Evolutionary conservation across 1,284 basidiomycete genomes (phyloP), one percentile per base, ranked within the genome.

Genomic region (Ceratobasidium sp.): DNA sequence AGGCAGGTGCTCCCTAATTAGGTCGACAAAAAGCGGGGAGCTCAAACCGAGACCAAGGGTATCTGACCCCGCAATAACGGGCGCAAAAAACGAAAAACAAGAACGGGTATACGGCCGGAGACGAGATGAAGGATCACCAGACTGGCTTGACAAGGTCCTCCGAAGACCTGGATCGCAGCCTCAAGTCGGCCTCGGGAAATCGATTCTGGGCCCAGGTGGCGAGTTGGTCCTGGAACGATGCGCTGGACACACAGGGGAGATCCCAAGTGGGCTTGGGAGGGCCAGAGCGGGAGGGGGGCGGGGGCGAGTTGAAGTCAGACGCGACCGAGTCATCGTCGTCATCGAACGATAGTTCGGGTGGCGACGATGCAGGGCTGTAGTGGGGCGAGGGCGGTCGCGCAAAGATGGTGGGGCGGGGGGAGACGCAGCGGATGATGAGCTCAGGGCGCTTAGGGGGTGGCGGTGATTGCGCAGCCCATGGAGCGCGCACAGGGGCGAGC

Each of bases 151-250:
- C 64, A 15, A 42, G 34, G 40, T 55, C 31, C 34, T 50, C 60
- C 20, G 64, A 27, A 42, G 49, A 25, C 50, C 50, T 52, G 40
- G 64, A 67, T 25, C 64, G 49, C 29, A 67, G 40, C 22, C 47
- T 22, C 12, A 50, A 25, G 52, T 67, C 64, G 25, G 64, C 64
- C 64, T 67, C 64, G 50, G 64, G 64, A 45, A 67, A 67, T 3
- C 64, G 64, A 38, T 67, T 67, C 64, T 67, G 64, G 64, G 64
- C 64, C 64, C 64, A 67, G 5, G 64, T 67, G 13, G 64, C 38
- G 52, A 67, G 64, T 20, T 40, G 35, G 40, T 67, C 64, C 64
- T 67, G 64, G 50, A 67, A 67, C 50, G 64, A 67, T 34, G 49
- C 29, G 17, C 49, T 53, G 13, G 64, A 54, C n/a, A 54, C 52